Conservation (phyloP, 1,139 yeast genomes). For the Lodderomyces margitis region DNA sequence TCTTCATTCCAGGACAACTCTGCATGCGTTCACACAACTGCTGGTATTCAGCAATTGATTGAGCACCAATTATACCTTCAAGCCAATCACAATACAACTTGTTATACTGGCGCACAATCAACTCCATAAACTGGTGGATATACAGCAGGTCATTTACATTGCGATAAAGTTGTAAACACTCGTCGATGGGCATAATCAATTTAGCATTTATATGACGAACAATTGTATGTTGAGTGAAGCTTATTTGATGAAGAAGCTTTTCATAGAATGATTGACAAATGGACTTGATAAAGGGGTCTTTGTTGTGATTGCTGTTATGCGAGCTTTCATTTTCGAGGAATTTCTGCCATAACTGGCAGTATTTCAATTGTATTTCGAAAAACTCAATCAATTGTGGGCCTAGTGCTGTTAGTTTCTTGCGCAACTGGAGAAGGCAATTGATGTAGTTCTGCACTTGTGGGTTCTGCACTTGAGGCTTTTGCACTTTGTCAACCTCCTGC, state of each 20-base stretch:
- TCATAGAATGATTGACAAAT: slow-evolving; percentile 12
- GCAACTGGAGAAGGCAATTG: slow-evolving; percentile 9
- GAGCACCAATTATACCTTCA: slow-evolving; percentile 14
- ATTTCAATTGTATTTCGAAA: slow-evolving; percentile 12
- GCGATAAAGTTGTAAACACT: slow-evolving; percentile 12
- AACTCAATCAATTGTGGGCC: slow-evolving; percentile 15
- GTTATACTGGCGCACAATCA: slow-evolving; percentile 14
- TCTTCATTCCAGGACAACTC: slow-evolving; percentile 4
- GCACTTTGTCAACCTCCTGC: not conserved
- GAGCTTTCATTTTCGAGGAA: slow-evolving; percentile 7
- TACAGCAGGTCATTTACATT: slow-evolving; percentile 10
- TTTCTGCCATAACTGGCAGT: slow-evolving; percentile 14
- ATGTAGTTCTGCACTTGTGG: slow-evolving; percentile 13
- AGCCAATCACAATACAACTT: slow-evolving; percentile 15
- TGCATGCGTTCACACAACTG: slow-evolving; percentile 8
- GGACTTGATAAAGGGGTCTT: slow-evolving; percentile 9
- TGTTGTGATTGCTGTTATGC: not conserved
- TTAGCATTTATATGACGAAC: slow-evolving; percentile 11
- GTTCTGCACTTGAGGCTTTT: not conserved
- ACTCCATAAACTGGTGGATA: slow-evolving; percentile 14
- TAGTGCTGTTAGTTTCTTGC: slow-evolving; percentile 10
- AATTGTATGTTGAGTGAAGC: slow-evolving; percentile 13
- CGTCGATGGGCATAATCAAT: slow-evolving; percentile 14
- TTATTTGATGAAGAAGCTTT: slow-evolving; percentile 12
- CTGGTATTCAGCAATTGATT: slow-evolving; percentile 13